Percentiles rank a stretch among this genome's conserved stretches.
phyloP scores from a whole-genome alignment of 352 stramenopile genomes.

The Phytophthora boehmeriae region DNA sequence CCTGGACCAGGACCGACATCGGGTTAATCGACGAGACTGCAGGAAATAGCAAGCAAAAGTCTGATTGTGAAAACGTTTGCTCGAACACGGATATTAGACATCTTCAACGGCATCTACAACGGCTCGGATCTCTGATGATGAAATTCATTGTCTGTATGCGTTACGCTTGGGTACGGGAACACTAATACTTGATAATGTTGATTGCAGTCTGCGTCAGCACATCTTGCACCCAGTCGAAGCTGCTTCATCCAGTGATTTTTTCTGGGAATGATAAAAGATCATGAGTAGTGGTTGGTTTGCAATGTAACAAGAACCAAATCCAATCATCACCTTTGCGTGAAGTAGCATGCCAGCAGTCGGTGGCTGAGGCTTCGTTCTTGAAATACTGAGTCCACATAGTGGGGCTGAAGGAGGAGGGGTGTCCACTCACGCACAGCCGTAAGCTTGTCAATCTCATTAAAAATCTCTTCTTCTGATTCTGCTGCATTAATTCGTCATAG shows the following conservation, averaged over 20 bases:
- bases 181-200: neutral
- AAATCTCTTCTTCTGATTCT: slow-evolving; percentile 83
- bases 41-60: too few species aligned
- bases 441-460: slow-evolving; percentile 73
- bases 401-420: slow-evolving; percentile 36
- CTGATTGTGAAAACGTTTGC: too few species aligned
- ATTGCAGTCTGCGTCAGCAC: slow-evolving; percentile 14
- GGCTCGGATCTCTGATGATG: too few species aligned
- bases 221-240: slow-evolving; percentile 28
- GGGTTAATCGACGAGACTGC: too few species aligned
- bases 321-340: slow-evolving; percentile 28
- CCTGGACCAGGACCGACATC: too few species aligned
- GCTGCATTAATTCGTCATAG: neutral
- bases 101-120: too few species aligned
- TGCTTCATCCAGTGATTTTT: slow-evolving; percentile 22
- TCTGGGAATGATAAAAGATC: slow-evolving; percentile 12
- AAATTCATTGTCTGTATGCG: too few species aligned
- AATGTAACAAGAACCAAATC: neutral
- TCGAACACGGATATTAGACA: too few species aligned
- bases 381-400: slow-evolving; percentile 46
- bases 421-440: slow-evolving; percentile 60
- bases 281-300: neutral
- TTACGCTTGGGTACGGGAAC: too few species aligned
- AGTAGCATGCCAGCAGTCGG: slow-evolving; percentile 20
- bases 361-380: slow-evolving; percentile 23